Conservation (phyloP, 495 filamentous ascomycete species). For the Thozetella sp. region DNA sequence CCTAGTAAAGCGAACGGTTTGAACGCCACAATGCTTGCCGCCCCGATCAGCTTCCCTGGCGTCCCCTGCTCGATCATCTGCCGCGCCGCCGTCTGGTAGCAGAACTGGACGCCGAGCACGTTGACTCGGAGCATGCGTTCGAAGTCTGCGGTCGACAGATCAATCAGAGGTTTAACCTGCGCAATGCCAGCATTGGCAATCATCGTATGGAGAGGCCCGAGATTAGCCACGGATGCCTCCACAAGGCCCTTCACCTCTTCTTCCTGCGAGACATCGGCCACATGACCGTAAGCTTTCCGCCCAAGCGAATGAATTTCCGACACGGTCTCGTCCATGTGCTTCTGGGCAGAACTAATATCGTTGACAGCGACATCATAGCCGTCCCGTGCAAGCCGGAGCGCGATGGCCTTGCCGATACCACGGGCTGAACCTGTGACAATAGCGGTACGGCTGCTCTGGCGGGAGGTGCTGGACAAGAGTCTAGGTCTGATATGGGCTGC, state of each 20-base stretch:
- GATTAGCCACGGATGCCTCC: conserved; percentile 35
- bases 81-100: conserved; percentile 52
- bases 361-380: conserved; percentile 65
- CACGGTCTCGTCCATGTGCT: conserved; percentile 47
- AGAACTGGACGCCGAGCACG: conserved; percentile 60
- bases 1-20: conserved; percentile 51
- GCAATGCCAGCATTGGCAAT: conserved; percentile 64
- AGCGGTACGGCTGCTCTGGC: conserved; percentile 19
- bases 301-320: conserved; percentile 48
- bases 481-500: neutral
- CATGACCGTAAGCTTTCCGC: conserved; percentile 39
- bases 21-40: conserved; percentile 57
- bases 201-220: conserved; percentile 61
- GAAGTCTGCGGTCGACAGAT: conserved; percentile 52
- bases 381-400: conserved; percentile 57
- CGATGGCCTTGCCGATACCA: conserved; percentile 64
- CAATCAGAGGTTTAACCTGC: conserved; percentile 51
- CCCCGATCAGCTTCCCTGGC: conserved; percentile 56
- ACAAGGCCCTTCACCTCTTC: conserved; percentile 51
- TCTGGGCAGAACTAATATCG: conserved; percentile 49
- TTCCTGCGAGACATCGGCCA: conserved; percentile 58
- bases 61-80: conserved; percentile 53
- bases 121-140: conserved; percentile 54
- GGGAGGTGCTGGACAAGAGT: neutral
- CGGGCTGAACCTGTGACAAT: conserved; percentile 61